Conservation (phyloP, 2,329 filamentous ascomycete genomes). For the Ceratocystis alfenasii region DNA sequence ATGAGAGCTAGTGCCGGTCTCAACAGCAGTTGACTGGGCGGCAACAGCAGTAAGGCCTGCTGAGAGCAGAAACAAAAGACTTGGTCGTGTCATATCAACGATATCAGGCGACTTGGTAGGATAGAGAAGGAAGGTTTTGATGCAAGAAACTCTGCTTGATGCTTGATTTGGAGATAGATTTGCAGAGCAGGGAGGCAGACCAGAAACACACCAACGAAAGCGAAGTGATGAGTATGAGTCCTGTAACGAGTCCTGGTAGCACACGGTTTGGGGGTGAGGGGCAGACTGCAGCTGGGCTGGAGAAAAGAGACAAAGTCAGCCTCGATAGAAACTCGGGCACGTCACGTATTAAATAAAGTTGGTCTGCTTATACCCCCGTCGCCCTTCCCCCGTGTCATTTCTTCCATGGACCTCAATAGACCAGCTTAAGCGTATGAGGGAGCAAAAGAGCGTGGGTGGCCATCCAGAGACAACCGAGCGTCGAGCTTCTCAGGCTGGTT, state of each 20-base stretch:
- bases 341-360: constrained; percentile 1
- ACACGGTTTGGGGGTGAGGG: not conserved
- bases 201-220: too few species aligned
- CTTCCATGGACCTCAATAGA: not conserved
- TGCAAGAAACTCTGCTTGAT: not conserved
- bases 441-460: not conserved
- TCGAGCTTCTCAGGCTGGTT: not conserved
- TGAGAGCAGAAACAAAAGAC: not conserved
- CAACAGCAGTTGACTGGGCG: not conserved
- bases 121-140: not conserved
- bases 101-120: not conserved
- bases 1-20: not conserved
- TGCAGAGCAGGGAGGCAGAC: too few species aligned
- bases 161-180: too few species aligned
- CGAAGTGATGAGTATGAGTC: too few species aligned
- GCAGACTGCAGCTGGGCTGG: not conserved
- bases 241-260: not conserved
- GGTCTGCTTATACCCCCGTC: not conserved
- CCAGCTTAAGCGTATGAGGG: not conserved
- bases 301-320: not conserved
- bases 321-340: not conserved
- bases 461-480: constrained; percentile 1
- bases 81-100: not conserved
- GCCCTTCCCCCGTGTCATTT: not conserved
- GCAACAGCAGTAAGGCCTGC: not conserved